Conservation (phyloP, 2,329 filamentous ascomycete genomes). For the Pleoardoris graminearum region DNA sequence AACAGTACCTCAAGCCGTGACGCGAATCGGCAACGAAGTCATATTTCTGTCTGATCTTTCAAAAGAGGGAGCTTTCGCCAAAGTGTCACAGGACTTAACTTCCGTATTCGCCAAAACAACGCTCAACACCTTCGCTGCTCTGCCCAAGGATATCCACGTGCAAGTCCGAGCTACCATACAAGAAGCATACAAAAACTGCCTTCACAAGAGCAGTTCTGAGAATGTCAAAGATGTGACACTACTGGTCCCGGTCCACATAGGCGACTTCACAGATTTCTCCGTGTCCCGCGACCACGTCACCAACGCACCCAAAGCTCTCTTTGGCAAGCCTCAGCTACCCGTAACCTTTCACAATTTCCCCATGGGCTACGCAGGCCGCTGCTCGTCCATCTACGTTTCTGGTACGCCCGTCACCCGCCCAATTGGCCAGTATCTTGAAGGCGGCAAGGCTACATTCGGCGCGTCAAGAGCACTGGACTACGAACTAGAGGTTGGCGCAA, state of each 20-base stretch:
- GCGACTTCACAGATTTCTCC: slow-evolving; percentile 63
- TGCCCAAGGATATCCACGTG: slow-evolving; percentile 46
- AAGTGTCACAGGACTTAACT: slow-evolving; percentile 21
- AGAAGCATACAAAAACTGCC: slow-evolving; percentile 31
- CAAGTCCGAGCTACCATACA: slow-evolving; percentile 50
- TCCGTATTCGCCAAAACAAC: slow-evolving; percentile 37
- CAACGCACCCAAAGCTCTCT: slow-evolving; percentile 51
- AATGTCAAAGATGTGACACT: slow-evolving; percentile 49
- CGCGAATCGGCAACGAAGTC: slow-evolving; percentile 55
- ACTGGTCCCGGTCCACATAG: slow-evolving; percentile 60
- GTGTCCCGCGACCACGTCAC: slow-evolving; percentile 58
- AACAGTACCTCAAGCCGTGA: slow-evolving; percentile 51
- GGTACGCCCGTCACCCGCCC: slow-evolving; percentile 44
- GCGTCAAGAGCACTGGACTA: slow-evolving; percentile 51
- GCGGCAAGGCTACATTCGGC: slow-evolving; percentile 44
- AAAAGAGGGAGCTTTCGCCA: slow-evolving; percentile 31
- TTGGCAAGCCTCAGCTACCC: slow-evolving; percentile 26
- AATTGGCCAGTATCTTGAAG: slow-evolving; percentile 32
- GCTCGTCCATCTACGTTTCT: slow-evolving; percentile 57
- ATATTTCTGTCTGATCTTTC: slow-evolving; percentile 56
- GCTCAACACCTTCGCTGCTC: slow-evolving; percentile 56
- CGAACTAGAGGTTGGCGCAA: slow-evolving; percentile 55
- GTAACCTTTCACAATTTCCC: slow-evolving; percentile 42
- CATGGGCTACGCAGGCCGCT: slow-evolving; percentile 59
- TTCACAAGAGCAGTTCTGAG: slow-evolving; percentile 20